Evolutionary conservation across 2,329 filamentous ascomycete species (phyloP).

Genomic region (Sporothrix dimorphospora): DNA sequence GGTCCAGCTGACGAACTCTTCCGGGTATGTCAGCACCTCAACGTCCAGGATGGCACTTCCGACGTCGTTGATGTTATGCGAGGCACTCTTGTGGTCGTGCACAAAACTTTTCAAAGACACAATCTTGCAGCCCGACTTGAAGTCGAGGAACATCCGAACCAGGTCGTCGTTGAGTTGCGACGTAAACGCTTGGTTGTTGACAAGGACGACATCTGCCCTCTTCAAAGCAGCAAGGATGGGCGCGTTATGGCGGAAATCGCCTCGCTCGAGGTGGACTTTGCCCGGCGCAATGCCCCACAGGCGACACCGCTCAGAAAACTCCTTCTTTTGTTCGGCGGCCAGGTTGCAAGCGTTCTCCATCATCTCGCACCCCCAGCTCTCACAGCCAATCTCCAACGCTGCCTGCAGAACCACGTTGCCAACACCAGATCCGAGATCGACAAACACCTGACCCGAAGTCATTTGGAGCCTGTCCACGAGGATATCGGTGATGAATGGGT

Average conservation of each 20-base stretch:
- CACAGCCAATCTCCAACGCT: slow-evolving; percentile 88
- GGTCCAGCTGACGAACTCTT: slow-evolving; percentile 89
- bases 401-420: slow-evolving; percentile 95
- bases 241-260: slow-evolving; percentile 78
- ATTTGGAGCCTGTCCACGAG: slow-evolving; percentile 75
- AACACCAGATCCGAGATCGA: slow-evolving; percentile 93
- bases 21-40: slow-evolving; percentile 62
- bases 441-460: slow-evolving; percentile 82
- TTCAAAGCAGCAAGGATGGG: slow-evolving; percentile 73
- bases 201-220: slow-evolving; percentile 89
- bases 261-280: slow-evolving; percentile 75
- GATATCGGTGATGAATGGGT: slow-evolving; percentile 81
- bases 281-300: slow-evolving; percentile 88
- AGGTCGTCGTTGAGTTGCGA: slow-evolving; percentile 83
- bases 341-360: slow-evolving; percentile 88
- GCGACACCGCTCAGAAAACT: slow-evolving; percentile 82
- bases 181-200: slow-evolving; percentile 97
- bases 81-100: slow-evolving; percentile 75
- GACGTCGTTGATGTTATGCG: slow-evolving; percentile 76
- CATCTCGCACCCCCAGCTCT: slow-evolving; percentile 95
- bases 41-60: slow-evolving; percentile 81
- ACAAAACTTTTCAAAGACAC: slow-evolving; percentile 93
- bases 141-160: slow-evolving; percentile 86
- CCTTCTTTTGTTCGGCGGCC: slow-evolving; percentile 75
- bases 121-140: slow-evolving; percentile 87